These are phyloP conservation scores for Fusarium mundagurra DNA, from an alignment of 2,329 filamentous ascomycete species.

Conservation along the genomic window DNA sequence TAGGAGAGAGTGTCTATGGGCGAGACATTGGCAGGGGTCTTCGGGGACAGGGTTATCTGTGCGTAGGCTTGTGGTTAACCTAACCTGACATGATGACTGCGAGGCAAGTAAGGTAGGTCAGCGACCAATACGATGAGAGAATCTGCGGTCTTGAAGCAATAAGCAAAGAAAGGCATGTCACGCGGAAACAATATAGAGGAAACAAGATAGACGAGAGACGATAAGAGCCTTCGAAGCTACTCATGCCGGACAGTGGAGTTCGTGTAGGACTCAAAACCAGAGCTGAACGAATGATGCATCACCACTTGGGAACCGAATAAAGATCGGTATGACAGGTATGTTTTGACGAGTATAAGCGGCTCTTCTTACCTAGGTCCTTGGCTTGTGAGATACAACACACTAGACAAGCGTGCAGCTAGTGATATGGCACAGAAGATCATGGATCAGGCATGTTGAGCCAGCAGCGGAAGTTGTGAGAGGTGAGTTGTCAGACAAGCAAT, in stretches of 20 bases:
- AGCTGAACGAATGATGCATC: slow-evolving; percentile 3
- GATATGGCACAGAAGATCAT: neutral
- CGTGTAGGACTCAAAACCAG: neutral
- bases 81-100: slow-evolving; percentile 8
- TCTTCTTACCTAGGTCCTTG: neutral
- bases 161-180: slow-evolving; percentile 15
- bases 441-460: neutral
- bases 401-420: neutral
- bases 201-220: slow-evolving; percentile 16
- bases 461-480: neutral
- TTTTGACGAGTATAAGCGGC: neutral
- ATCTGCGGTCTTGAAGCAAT: slow-evolving; percentile 6
- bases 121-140: slow-evolving; percentile 16
- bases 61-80: slow-evolving; percentile 2
- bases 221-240: slow-evolving; percentile 17
- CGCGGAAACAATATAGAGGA: slow-evolving; percentile 17
- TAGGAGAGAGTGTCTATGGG: slow-evolving; percentile 29
- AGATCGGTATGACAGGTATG: neutral
- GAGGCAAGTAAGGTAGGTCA: slow-evolving; percentile 18
- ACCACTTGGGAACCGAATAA: neutral
- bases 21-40: slow-evolving; percentile 9
- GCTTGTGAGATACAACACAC: neutral
- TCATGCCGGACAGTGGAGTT: slow-evolving; percentile 23
- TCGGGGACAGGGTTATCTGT: neutral
- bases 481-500: slow-evolving; percentile 15